Conservation (phyloP, 306 rosid species). For the Arachis stenosperma region DNA sequence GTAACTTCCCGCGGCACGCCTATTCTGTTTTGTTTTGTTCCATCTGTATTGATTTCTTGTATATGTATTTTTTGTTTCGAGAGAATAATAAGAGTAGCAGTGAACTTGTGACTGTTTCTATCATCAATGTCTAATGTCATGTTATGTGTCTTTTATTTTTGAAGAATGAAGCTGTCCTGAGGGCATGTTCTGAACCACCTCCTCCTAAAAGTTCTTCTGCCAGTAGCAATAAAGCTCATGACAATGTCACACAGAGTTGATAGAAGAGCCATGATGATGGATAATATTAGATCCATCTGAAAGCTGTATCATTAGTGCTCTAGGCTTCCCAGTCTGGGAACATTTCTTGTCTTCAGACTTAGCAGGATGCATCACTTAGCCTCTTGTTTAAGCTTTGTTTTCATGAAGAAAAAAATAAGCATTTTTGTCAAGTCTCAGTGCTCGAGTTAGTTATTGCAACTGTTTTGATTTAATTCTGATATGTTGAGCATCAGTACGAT, state of each 20-base stretch:
- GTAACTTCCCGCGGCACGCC: conserved; percentile 5
- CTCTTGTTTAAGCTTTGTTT: conserved; percentile 32
- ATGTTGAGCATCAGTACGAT: background rate
- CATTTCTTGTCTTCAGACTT: background rate
- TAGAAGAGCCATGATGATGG: conserved; percentile 3
- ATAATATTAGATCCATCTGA: conserved; percentile 22
- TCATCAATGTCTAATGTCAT: conserved; percentile 24
- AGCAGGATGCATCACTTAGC: conserved; percentile 4
- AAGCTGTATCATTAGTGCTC: conserved; percentile 16
- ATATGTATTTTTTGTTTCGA: background rate
- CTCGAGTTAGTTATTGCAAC: conserved; percentile 2
- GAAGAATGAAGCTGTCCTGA: conserved; percentile 91
- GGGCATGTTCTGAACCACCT: conserved; percentile 72
- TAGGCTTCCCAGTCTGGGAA: conserved; percentile 7
- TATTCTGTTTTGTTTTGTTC: background rate
- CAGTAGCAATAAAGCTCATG: conserved; percentile 34
- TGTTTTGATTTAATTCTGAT: background rate
- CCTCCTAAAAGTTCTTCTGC: conserved; percentile 51
- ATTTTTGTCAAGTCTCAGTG: conserved; percentile 1
- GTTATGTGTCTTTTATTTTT: background rate
- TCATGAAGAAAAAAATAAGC: background rate
- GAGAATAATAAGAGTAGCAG: background rate
- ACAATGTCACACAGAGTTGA: conserved; percentile 35
- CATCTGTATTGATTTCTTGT: conserved; percentile 1
- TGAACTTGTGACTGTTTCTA: background rate